phyloP scores from a whole-genome alignment of 306 rosid species.

The Leucaena leucocephala region DNA sequence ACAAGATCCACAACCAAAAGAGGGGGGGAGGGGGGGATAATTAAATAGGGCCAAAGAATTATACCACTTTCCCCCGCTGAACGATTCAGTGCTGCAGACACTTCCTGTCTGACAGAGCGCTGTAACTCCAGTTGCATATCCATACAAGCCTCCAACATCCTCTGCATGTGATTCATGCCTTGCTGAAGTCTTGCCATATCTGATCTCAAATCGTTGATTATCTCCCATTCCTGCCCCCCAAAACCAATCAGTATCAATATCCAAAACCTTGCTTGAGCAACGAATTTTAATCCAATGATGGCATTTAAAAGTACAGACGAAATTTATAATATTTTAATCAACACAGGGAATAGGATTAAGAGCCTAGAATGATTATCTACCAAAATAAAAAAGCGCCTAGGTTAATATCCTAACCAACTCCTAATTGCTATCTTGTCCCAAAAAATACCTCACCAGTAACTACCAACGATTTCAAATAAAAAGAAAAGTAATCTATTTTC shows the following conservation, averaged over 20 bases:
- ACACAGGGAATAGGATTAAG: conserved; percentile 4
- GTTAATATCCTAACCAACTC: conserved; percentile 19
- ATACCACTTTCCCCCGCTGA: conserved; percentile 84
- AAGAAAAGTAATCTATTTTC: conserved; percentile 5
- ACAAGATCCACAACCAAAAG: neutral
- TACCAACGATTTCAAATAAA: conserved; percentile 19
- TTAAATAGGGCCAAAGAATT: neutral
- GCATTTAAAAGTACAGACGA: neutral
- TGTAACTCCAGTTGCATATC: conserved; percentile 99
- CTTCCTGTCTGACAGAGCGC: conserved; percentile 99
- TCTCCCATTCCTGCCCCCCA: conserved; percentile 91
- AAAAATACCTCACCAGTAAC: conserved; percentile 3
- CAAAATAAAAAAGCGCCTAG: neutral
- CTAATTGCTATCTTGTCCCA: conserved; percentile 12
- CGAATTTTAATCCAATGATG: conserved; percentile 7
- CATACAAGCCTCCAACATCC: conserved; percentile 99
- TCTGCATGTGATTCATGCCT: conserved; percentile 99
- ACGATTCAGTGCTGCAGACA: conserved; percentile 93
- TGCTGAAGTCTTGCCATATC: conserved; percentile 99
- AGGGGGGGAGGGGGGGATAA: neutral
- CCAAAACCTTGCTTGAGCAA: conserved; percentile 33
- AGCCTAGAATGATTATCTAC: conserved; percentile 7
- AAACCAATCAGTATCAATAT: conserved; percentile 26
- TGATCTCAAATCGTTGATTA: conserved; percentile 85
- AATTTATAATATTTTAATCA: conserved; percentile 6